phyloP scores from a whole-genome alignment of 768 basidiomycete species.

The Mycena chlorophos region DNA sequence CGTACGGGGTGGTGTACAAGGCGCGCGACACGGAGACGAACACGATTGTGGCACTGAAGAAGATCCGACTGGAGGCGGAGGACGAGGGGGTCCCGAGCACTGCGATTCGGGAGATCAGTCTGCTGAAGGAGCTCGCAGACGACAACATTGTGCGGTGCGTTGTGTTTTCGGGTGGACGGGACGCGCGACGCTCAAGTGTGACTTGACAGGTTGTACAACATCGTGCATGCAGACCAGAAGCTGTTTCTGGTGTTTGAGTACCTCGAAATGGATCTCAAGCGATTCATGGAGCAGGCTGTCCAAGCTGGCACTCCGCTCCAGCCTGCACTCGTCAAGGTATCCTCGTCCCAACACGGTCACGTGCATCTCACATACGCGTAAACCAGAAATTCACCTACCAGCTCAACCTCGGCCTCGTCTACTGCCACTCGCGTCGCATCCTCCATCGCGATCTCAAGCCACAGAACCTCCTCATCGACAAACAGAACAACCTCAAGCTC shows the following conservation, averaged over 20 bases:
- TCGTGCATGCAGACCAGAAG: conserved; percentile 96
- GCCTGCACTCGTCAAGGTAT: conserved; percentile 77
- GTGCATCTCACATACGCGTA: conserved; percentile 28
- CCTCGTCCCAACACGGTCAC: conserved; percentile 29
- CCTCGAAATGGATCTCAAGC: conserved; percentile 93
- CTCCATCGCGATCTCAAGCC: conserved; percentile 97
- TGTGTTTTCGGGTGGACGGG: background rate
- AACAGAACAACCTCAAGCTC: conserved; percentile 86
- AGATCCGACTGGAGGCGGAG: conserved; percentile 96
- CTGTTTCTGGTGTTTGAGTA: conserved; percentile 98
- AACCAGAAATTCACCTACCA: conserved; percentile 99
- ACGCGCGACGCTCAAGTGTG: background rate
- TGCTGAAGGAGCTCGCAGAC: conserved; percentile 95
- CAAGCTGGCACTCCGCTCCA: conserved; percentile 70
- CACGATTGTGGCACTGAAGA: conserved; percentile 93
- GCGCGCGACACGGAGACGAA: conserved; percentile 80
- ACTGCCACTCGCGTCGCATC: conserved; percentile 93
- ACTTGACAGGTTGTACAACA: conserved; percentile 85
- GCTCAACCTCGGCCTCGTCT: conserved; percentile 85
- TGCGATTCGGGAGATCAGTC: conserved; percentile 95
- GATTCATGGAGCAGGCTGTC: conserved; percentile 91
- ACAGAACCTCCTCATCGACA: conserved; percentile 93
- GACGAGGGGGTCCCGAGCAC: conserved; percentile 99
- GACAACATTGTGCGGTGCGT: conserved; percentile 91
- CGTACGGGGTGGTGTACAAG: conserved; percentile 98